Conservation (phyloP, 805 yeast genomes). For the Metschnikowia proteae region DNA sequence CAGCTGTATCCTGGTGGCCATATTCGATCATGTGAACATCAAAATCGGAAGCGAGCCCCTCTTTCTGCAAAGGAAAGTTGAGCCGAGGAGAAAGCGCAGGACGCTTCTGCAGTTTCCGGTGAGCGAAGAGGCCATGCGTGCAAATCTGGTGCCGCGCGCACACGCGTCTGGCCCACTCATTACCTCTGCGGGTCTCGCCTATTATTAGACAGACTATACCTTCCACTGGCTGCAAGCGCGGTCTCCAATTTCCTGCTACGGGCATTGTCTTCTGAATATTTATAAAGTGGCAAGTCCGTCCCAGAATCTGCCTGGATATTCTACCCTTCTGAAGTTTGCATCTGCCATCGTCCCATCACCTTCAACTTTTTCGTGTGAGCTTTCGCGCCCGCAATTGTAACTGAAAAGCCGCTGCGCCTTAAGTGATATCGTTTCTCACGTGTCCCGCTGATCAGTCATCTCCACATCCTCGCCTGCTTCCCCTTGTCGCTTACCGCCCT, state of each 20-base stretch:
- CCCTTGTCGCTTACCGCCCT: background rate
- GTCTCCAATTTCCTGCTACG: background rate
- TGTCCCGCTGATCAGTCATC: conserved; percentile 1
- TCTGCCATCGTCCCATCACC: background rate
- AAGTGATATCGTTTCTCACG: conserved; percentile 4
- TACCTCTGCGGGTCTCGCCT: background rate
- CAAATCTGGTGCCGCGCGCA: conserved; percentile 5
- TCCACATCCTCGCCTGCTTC: conserved; percentile 1
- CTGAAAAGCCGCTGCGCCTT: conserved; percentile 4
- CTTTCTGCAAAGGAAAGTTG: background rate
- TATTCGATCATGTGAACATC: too few species aligned
- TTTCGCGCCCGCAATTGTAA: conserved; percentile 3
- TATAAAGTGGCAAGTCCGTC: background rate
- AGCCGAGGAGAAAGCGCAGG: background rate
- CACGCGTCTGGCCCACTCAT: conserved; percentile 3
- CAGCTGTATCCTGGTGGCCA: background rate
- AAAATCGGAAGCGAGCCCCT: too few species aligned
- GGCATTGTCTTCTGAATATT: background rate
- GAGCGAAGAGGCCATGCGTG: background rate
- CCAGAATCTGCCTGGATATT: background rate
- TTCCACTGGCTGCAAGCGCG: background rate
- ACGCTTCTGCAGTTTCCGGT: background rate
- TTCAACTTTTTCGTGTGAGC: background rate
- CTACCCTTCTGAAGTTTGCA: background rate
- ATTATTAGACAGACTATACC: background rate